phyloP scores from a whole-genome alignment of 1,284 basidiomycete genomes.

The Pyrrhoderma lamaoense region DNA sequence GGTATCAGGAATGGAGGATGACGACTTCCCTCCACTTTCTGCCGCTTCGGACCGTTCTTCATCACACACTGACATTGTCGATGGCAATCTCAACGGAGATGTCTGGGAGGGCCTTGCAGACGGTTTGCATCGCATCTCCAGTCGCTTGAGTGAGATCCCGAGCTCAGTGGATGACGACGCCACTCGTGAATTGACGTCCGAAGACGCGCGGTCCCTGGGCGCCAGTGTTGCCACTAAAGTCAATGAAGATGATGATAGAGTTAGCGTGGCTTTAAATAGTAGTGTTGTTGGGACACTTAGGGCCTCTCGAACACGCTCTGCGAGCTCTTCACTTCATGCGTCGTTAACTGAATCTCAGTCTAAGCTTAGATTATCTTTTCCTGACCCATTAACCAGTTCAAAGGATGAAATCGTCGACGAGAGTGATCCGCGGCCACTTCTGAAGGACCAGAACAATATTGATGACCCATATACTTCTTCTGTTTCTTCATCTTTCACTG shows the following conservation, averaged over 20 bases:
- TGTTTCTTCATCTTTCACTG: constrained; percentile 10
- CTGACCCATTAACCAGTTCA: constrained; percentile 15
- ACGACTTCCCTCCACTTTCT: constrained; percentile 13
- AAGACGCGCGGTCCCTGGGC: constrained; percentile 9
- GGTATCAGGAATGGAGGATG: constrained; percentile 16
- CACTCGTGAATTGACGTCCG: constrained; percentile 1
- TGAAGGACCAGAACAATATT: not conserved
- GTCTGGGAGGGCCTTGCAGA: constrained; percentile 17
- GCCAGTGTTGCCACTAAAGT: constrained; percentile 5
- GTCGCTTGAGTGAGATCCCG: constrained; percentile 2
- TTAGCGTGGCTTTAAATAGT: constrained; percentile 14
- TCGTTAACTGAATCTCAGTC: constrained; percentile 18
- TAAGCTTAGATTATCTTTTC: constrained; percentile 19
- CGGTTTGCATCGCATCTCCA: not conserved
- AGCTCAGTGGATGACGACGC: constrained; percentile 4
- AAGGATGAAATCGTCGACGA: constrained; percentile 6
- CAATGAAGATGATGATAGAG: constrained; percentile 10
- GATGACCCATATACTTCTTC: not conserved
- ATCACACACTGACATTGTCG: constrained; percentile 14
- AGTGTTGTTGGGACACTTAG: constrained; percentile 13
- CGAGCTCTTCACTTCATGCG: constrained; percentile 9
- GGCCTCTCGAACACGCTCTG: constrained; percentile 14
- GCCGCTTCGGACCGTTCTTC: constrained; percentile 11
- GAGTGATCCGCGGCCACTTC: not conserved
- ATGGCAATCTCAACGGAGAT: constrained; percentile 16